These are phyloP conservation scores for Suillus variegatus DNA, from an alignment of 768 basidiomycete genomes.

Conservation along the genomic window DNA sequence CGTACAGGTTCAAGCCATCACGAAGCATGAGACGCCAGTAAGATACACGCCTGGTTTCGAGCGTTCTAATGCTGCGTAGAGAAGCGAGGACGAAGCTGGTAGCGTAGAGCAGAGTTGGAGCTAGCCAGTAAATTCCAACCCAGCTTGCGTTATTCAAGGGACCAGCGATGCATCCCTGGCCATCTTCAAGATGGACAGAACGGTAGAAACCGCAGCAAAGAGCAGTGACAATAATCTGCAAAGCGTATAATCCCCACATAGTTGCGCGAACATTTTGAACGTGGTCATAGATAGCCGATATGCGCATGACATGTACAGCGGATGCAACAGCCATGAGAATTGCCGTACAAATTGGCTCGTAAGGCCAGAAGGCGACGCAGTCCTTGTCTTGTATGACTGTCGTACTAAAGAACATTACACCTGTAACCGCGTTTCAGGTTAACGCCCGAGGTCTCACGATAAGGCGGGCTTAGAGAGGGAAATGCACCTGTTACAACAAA, in stretches of 20 bases:
- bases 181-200: slow-evolving; percentile 71
- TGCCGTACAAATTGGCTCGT: slow-evolving; percentile 85
- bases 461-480: slow-evolving; percentile 5
- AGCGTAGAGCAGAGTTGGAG: slow-evolving; percentile 66
- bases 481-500: slow-evolving; percentile 70
- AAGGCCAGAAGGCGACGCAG: slow-evolving; percentile 75
- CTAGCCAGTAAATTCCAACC: slow-evolving; percentile 87
- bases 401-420: slow-evolving; percentile 84
- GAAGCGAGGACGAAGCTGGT: slow-evolving; percentile 29
- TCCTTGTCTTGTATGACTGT: slow-evolving; percentile 53
- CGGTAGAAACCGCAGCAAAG: slow-evolving; percentile 79
- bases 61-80: slow-evolving; percentile 24
- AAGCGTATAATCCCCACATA: slow-evolving; percentile 60
- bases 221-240: slow-evolving; percentile 74
- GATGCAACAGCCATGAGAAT: slow-evolving; percentile 70
- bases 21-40: slow-evolving; percentile 90
- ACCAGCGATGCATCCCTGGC: slow-evolving; percentile 87
- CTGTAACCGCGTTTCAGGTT: slow-evolving; percentile 35
- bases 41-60: slow-evolving; percentile 49
- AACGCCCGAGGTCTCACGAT: slow-evolving; percentile 3
- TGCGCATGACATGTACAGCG: slow-evolving; percentile 76
- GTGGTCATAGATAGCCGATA: slow-evolving; percentile 79
- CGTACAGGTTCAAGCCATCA: slow-evolving; percentile 85
- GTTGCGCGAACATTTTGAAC: slow-evolving; percentile 50
- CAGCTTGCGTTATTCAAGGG: slow-evolving; percentile 64